These are phyloP conservation scores for Aspergillus diversus DNA, from an alignment of 495 filamentous ascomycete genomes.

Conservation along the genomic window DNA sequence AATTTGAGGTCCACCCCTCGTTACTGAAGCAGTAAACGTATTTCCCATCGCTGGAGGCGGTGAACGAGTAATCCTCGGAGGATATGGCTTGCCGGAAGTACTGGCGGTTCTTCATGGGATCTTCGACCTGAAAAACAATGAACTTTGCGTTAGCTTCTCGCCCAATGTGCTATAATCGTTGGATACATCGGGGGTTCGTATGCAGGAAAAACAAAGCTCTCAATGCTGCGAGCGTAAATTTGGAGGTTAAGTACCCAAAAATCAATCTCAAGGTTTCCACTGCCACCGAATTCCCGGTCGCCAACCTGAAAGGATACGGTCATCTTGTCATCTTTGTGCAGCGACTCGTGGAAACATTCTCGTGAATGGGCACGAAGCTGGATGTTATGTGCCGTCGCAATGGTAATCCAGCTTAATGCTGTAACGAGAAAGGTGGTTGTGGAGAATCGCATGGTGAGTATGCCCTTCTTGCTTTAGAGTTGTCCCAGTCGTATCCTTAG, in stretches of 20 bases:
- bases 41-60: constrained; percentile 80
- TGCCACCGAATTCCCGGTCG: constrained; percentile 92
- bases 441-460: constrained; percentile 57
- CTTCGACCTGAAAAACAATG: constrained; percentile 65
- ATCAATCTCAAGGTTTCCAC: constrained; percentile 93
- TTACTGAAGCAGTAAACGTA: constrained; percentile 99
- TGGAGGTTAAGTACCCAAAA: constrained; percentile 77
- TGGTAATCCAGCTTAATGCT: constrained; percentile 64
- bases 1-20: constrained; percentile 88
- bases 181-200: background rate
- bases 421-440: constrained; percentile 59
- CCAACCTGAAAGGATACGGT: constrained; percentile 98
- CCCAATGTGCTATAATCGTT: background rate
- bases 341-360: constrained; percentile 95
- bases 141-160: constrained; percentile 23
- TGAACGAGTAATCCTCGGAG: constrained; percentile 92
- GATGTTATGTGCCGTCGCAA: constrained; percentile 86
- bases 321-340: constrained; percentile 96
- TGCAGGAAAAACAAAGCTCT: background rate
- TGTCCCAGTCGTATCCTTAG: background rate
- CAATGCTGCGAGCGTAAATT: background rate
- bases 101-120: constrained; percentile 73
- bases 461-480: background rate
- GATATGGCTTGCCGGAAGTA: constrained; percentile 77
- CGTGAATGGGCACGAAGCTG: constrained; percentile 85